These are phyloP conservation scores for Thymus mandschuricus DNA, from an alignment of 257 asterid genomes.

Conservation along the genomic window DNA sequence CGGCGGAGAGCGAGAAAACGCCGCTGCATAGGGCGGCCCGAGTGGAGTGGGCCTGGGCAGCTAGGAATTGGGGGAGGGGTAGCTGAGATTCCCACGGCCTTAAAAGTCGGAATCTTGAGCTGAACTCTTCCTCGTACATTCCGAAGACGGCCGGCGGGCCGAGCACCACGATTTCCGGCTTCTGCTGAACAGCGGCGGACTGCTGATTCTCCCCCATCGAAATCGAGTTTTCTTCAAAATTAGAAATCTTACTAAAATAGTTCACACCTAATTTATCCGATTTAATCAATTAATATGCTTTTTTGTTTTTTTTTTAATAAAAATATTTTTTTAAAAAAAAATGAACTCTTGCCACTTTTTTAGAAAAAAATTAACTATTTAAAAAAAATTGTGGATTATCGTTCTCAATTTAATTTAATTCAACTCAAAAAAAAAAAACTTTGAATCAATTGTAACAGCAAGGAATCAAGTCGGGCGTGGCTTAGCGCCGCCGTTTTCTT, in stretches of 20 bases:
- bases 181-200: not conserved
- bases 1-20: constrained; percentile 36
- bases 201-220: not conserved
- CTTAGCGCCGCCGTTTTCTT: constrained; percentile 71
- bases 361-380: too few species aligned
- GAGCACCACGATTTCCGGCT: constrained; percentile 51
- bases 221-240: not conserved
- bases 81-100: constrained; percentile 63
- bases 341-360: too few species aligned
- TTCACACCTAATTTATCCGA: too few species aligned
- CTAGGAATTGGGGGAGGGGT: constrained; percentile 53
- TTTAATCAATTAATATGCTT: too few species aligned
- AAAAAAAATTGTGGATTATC: too few species aligned
- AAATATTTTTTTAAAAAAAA: too few species aligned
- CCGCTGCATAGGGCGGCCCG: constrained; percentile 51
- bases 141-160: constrained; percentile 55
- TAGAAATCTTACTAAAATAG: too few species aligned
- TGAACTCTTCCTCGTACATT: constrained; percentile 31
- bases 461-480: constrained; percentile 39
- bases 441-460: not conserved
- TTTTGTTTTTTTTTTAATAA: too few species aligned
- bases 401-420: too few species aligned
- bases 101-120: constrained; percentile 41
- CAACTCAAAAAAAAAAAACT: not conserved
- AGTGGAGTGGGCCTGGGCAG: constrained; percentile 45